Base-by-base conservation (phyloP, 768 basidiomycete genomes). In the Amanita rimosa region DNA sequence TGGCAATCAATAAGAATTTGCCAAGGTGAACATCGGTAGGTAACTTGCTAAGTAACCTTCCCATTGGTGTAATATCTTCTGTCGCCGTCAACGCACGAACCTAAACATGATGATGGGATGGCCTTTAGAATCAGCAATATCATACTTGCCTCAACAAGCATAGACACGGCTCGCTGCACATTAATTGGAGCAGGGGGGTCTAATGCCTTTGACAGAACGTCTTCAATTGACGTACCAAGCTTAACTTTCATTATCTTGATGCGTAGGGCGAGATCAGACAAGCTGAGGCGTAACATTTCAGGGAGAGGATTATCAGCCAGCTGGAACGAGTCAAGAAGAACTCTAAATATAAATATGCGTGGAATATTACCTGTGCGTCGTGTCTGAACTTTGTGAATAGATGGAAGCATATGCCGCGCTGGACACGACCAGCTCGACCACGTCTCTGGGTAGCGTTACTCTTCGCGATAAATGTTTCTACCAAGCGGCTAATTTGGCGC, bases 1-100 rank as follows among this genome's bases (percentile, higher is more conserved):
- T 81, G 4, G 93, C 85, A 21, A 82, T 78, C 36, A 98, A 70
- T 13, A 98, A 71, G 60, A 97, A 87, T 68, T 97, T 96, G 34
- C 93, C 94, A 3, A 96, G 76, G 61, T 97, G 91, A 13, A 98
- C 94, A 60, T 99, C 95, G 40, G 92, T 89, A 0, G 95, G 95
- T 34, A 99, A 70, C 60, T 89, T 87, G 68, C 89, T 91, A 35
- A 99, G 72, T 19, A 95, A 69, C 46, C 82, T 73, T 35, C 95
- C 95, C 81, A 97, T 86, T 0, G 93, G 85, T 1, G 95, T 97
- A 52, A 99, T 94, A 14, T 95, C 93, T 62, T 99, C 91, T 1
- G 71, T 69, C 2, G 75, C 57, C 1, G 91, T 97, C 52, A 99
- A 67, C 4, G 95, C 94, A 50, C 85, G 78, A 54, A 91, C 91